Conservation (phyloP, 1,139 yeast species). For the Candida sanyaensis region DNA sequence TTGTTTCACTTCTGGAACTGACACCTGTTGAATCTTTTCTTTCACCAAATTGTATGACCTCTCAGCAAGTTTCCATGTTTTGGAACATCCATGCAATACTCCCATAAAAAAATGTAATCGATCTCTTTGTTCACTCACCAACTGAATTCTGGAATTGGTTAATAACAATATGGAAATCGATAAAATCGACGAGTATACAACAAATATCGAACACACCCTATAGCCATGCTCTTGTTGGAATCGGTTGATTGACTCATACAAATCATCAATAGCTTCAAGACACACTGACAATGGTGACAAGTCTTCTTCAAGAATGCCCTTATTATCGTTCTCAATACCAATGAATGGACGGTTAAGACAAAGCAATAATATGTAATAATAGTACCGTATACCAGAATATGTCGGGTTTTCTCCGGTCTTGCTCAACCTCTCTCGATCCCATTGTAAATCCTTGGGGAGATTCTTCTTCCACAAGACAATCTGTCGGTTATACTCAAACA, state of each 20-base stretch:
- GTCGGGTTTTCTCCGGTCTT: conserved; percentile 53
- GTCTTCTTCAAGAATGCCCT: conserved; percentile 10
- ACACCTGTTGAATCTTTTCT: conserved; percentile 28
- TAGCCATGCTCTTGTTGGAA: conserved; percentile 44
- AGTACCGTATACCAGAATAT: conserved; percentile 53
- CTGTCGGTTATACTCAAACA: conserved; percentile 47
- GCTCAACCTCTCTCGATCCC: conserved; percentile 46
- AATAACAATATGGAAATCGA: conserved; percentile 47
- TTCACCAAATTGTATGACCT: conserved; percentile 46
- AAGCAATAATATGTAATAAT: conserved; percentile 56
- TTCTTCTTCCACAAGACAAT: conserved; percentile 52
- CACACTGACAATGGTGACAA: conserved; percentile 39
- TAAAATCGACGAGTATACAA: conserved; percentile 50
- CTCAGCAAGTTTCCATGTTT: conserved; percentile 52
- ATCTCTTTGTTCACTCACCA: conserved; percentile 25
- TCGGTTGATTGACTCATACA: conserved; percentile 37
- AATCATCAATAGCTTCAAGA: conserved; percentile 43
- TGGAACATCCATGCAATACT: conserved; percentile 36
- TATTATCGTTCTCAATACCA: conserved; percentile 22
- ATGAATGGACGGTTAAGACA: conserved; percentile 64
- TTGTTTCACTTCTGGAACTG: conserved; percentile 15
- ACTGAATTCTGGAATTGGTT: conserved; percentile 31
- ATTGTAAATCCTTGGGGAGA: conserved; percentile 50
- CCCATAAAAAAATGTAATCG: conserved; percentile 41
- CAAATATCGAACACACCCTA: conserved; percentile 44